Evolutionary conservation across 805 yeast species (phyloP).

Genomic region (Ascoidea rubescens): DNA sequence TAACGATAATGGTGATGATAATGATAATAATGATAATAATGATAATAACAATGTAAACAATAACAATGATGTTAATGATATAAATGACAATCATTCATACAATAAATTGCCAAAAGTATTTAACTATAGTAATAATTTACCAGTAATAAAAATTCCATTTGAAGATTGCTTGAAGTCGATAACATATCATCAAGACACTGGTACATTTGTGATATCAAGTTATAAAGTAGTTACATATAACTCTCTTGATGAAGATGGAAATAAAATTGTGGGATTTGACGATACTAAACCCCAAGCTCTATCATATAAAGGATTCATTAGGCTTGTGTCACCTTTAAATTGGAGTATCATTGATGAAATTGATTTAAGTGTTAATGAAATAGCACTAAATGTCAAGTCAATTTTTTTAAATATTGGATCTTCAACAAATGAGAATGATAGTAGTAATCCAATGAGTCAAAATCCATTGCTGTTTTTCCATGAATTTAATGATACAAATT

Average conservation of each 20-base stretch:
- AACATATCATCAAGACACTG: conserved; percentile 53
- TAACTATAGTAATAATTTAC: conserved; percentile 47
- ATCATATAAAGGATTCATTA: conserved; percentile 44
- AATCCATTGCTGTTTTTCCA: too few species aligned
- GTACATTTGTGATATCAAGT: conserved; percentile 51
- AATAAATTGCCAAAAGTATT: conserved; percentile 21
- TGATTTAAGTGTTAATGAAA: conserved; percentile 54
- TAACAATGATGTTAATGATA: too few species aligned
- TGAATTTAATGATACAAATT: too few species aligned
- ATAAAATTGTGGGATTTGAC: conserved; percentile 41
- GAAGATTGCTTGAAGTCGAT: conserved; percentile 54
- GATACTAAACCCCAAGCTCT: conserved; percentile 38
- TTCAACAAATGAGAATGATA: not conserved
- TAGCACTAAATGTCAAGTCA: conserved; percentile 41
- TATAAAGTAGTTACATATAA: conserved; percentile 42
- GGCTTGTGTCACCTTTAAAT: conserved; percentile 55
- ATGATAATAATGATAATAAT: not conserved
- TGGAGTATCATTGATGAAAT: conserved; percentile 68
- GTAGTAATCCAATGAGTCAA: conserved; percentile 16
- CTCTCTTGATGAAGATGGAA: conserved; percentile 65
- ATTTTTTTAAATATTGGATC: conserved; percentile 35
- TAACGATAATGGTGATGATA: not conserved
- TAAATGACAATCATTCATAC: too few species aligned
- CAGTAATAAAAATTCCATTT: conserved; percentile 35
- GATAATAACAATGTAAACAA: conserved; percentile 4